Conservation (phyloP, 2,329 filamentous ascomycete species). For the Phoma sp. region DNA sequence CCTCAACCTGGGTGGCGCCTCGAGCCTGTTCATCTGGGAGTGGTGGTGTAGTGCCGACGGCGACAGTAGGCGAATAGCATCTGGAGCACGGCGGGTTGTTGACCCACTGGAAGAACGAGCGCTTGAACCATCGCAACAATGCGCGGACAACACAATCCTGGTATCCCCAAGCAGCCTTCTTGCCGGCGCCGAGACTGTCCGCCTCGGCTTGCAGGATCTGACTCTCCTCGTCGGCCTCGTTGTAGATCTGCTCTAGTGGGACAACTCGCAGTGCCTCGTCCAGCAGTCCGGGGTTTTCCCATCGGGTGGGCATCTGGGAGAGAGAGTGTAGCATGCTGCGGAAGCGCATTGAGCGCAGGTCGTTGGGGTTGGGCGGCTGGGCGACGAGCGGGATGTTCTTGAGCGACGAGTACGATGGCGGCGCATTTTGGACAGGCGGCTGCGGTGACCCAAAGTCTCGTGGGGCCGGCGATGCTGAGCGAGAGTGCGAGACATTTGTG, state of each 20-base stretch:
- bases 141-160: conserved; percentile 95
- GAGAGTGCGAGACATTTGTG: conserved; percentile 64
- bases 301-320: conserved; percentile 87
- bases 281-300: conserved; percentile 92
- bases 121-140: conserved; percentile 93
- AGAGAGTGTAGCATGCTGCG: conserved; percentile 80
- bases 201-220: conserved; percentile 88
- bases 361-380: conserved; percentile 71
- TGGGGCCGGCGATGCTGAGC: conserved; percentile 64
- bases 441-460: conserved; percentile 54
- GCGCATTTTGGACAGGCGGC: conserved; percentile 42
- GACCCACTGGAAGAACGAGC: conserved; percentile 93
- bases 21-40: conserved; percentile 88
- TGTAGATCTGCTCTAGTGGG: conserved; percentile 88
- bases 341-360: conserved; percentile 56
- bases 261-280: conserved; percentile 90
- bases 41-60: conserved; percentile 81
- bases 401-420: conserved; percentile 66
- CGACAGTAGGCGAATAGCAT: conserved; percentile 83
- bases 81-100: conserved; percentile 88
- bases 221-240: conserved; percentile 90
- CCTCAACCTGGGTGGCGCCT: conserved; percentile 84
- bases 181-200: conserved; percentile 80
- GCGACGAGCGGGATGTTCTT: conserved; percentile 73
- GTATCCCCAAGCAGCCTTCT: conserved; percentile 90